Evolutionary conservation across 495 filamentous ascomycete species (phyloP).

Genomic region (Aspergillus steynii): DNA sequence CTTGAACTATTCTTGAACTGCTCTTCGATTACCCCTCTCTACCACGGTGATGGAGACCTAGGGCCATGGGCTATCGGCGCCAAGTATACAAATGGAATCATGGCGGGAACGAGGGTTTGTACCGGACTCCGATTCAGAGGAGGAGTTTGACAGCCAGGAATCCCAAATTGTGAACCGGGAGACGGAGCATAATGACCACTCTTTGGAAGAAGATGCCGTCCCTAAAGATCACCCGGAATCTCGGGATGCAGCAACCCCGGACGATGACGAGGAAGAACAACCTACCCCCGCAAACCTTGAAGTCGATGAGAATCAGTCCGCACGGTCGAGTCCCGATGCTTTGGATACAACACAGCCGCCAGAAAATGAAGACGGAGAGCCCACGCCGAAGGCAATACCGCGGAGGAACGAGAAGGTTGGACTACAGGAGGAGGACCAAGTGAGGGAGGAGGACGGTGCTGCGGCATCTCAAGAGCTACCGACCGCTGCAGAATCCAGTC

Average conservation of each 20-base stretch:
- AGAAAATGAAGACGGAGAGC: not conserved
- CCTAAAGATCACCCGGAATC: not conserved
- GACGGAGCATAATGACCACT: constrained; percentile 9
- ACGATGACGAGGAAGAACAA: not conserved
- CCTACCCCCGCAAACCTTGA: not conserved
- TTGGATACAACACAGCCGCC: not conserved
- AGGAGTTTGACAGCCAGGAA: constrained; percentile 46
- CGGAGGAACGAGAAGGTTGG: not conserved
- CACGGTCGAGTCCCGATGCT: not conserved
- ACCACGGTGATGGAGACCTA: constrained; percentile 31
- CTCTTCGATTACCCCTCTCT: not conserved
- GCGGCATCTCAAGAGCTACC: constrained; percentile 6
- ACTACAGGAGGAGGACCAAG: constrained; percentile 1
- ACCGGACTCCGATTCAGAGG: constrained; percentile 62
- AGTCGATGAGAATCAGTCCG: not conserved
- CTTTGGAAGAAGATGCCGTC: not conserved
- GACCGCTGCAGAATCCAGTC: constrained; percentile 4
- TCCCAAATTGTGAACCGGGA: constrained; percentile 17
- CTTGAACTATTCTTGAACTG: not conserved
- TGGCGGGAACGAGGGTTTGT: constrained; percentile 64
- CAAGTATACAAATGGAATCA: constrained; percentile 56
- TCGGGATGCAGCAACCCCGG: not conserved
- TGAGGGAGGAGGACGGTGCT: not conserved
- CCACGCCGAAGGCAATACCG: not conserved
- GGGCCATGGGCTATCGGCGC: constrained; percentile 44